Evolutionary conservation across 164 flowering plant genomes (phyloP).

Genomic region (Vitis riparia): DNA sequence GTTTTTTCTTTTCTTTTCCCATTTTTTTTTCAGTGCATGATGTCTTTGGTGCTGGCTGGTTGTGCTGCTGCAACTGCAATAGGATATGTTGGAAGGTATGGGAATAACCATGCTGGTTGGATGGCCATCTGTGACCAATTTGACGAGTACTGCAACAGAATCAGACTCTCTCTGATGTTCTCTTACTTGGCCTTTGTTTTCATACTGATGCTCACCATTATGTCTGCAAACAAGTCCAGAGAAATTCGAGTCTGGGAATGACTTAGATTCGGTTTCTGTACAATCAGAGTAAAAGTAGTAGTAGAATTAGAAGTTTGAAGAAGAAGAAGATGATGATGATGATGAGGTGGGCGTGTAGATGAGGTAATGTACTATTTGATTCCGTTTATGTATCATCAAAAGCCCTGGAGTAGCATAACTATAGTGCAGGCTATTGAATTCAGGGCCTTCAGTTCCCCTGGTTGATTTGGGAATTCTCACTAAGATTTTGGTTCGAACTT

Average conservation of each 20-base stretch:
- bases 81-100: slow-evolving; percentile 42
- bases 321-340: too few relatives aligned
- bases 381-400: too few relatives aligned
- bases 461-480: too few relatives aligned
- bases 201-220: slow-evolving; percentile 30
- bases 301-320: too few relatives aligned
- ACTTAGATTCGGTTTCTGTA: not conserved
- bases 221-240: slow-evolving; percentile 36
- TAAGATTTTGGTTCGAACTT: too few relatives aligned
- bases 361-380: too few relatives aligned
- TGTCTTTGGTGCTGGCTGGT: slow-evolving; percentile 30
- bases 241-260: not conserved
- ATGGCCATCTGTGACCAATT: slow-evolving; percentile 37
- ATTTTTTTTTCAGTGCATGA: slow-evolving; percentile 21
- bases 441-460: too few relatives aligned
- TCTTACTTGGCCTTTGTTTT: slow-evolving; percentile 24
- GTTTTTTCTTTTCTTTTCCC: too few relatives aligned
- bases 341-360: too few relatives aligned
- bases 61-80: slow-evolving; percentile 47
- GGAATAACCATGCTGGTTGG: slow-evolving; percentile 50
- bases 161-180: slow-evolving; percentile 6
- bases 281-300: not conserved
- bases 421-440: too few relatives aligned
- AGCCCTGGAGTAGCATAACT: too few relatives aligned
- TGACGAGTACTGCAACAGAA: slow-evolving; percentile 29